These are phyloP conservation scores for Carex pumila DNA, from an alignment of 176 grass and related monocot species.

Conservation along the genomic window DNA sequence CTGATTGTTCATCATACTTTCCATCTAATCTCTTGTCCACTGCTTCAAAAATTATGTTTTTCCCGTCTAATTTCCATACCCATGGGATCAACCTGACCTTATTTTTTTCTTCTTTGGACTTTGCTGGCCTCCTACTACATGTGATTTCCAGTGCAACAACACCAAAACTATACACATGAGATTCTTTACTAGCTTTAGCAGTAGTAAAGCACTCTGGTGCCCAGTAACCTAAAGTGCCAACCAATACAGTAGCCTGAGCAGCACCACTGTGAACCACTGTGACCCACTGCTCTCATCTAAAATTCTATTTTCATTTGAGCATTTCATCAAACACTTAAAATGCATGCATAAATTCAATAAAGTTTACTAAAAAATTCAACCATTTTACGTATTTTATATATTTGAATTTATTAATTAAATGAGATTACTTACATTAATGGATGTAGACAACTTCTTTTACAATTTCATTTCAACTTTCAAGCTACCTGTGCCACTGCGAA, in stretches of 20 bases:
- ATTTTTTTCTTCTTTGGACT: conserved; percentile 24
- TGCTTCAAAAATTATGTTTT: conserved; percentile 44
- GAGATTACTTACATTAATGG: too few relatives aligned
- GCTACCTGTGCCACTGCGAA: too few relatives aligned
- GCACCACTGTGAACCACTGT: conserved; percentile 35
- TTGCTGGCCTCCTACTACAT: conserved; percentile 45
- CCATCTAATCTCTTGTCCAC: conserved; percentile 43
- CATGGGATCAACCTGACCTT: conserved; percentile 48
- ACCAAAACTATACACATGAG: conserved; percentile 77
- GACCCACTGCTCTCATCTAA: too few relatives aligned
- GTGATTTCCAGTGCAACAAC: conserved; percentile 64
- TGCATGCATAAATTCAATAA: too few relatives aligned
- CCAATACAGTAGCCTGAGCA: conserved; percentile 47
- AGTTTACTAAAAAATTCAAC: too few relatives aligned
- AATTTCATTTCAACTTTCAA: too few relatives aligned
- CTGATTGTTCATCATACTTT: conserved; percentile 35
- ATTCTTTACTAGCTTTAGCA: conserved; percentile 52
- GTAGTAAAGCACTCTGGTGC: conserved; percentile 60
- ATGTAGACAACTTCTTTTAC: too few relatives aligned
- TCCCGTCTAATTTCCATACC: conserved; percentile 79
- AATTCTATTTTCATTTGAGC: too few relatives aligned
- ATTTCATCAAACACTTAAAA: too few relatives aligned
- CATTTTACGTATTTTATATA: too few relatives aligned
- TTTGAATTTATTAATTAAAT: too few relatives aligned
- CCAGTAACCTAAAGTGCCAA: conserved; percentile 65